Conservation (phyloP, 169 alveolate genomes). For the Babesia sp. region DNA sequence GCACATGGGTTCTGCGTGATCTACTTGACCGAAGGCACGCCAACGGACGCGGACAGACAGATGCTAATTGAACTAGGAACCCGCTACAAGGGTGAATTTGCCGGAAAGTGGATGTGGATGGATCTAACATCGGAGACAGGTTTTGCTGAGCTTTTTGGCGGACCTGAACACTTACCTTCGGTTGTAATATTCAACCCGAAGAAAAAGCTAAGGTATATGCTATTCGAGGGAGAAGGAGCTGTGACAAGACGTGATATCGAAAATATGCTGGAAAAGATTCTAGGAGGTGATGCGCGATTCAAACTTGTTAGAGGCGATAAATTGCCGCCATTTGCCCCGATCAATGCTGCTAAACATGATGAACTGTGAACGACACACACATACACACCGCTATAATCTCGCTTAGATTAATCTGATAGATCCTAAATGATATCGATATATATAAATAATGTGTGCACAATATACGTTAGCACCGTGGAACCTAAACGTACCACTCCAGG, state of each 20-base stretch:
- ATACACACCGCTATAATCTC: not conserved
- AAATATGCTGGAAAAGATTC: slow-evolving; percentile 80
- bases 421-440: not conserved
- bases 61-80: slow-evolving; percentile 81
- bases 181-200: slow-evolving; percentile 82
- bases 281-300: slow-evolving; percentile 85
- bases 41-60: slow-evolving; percentile 72
- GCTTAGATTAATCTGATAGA: not conserved
- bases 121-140: slow-evolving; percentile 76
- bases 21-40: slow-evolving; percentile 75
- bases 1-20: slow-evolving; percentile 81
- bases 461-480: not conserved
- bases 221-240: slow-evolving; percentile 69
- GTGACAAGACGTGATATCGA: slow-evolving; percentile 75
- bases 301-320: slow-evolving; percentile 76
- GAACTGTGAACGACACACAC: slow-evolving; percentile 30
- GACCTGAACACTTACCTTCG: slow-evolving; percentile 72
- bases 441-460: not conserved
- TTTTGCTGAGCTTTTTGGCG: slow-evolving; percentile 73
- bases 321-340: slow-evolving; percentile 73
- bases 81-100: slow-evolving; percentile 79
- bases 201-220: slow-evolving; percentile 77
- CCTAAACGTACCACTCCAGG: not conserved
- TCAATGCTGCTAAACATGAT: slow-evolving; percentile 23
- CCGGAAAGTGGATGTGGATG: slow-evolving; percentile 87